These are phyloP conservation scores for Candida golubevii DNA, from an alignment of 805 yeast genomes.

Conservation along the genomic window DNA sequence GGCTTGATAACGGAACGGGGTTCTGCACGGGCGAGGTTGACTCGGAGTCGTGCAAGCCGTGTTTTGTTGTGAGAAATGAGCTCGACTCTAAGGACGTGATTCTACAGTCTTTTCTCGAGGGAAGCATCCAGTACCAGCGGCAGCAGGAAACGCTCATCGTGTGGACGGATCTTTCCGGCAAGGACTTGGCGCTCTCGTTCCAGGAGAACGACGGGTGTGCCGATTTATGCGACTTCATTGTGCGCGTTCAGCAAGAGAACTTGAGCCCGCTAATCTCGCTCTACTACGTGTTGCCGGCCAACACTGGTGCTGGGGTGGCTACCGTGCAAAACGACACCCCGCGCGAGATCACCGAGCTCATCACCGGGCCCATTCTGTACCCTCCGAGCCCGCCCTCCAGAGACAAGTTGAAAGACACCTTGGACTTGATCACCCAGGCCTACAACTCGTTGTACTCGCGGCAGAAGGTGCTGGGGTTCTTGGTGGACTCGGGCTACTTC, in stretches of 20 bases:
- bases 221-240: conserved; percentile 73
- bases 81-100: conserved; percentile 53
- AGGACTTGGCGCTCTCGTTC: conserved; percentile 83
- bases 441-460: conserved; percentile 61
- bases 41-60: conserved; percentile 39
- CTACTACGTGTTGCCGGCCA: conserved; percentile 54
- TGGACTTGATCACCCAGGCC: conserved; percentile 56
- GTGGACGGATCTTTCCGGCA: conserved; percentile 78
- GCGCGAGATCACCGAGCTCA: conserved; percentile 63
- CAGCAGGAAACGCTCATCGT: conserved; percentile 93
- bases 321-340: conserved; percentile 12
- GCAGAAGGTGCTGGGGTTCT: conserved; percentile 52
- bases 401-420: conserved; percentile 48
- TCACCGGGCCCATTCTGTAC: conserved; percentile 72
- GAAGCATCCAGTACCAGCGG: conserved; percentile 78
- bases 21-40: conserved; percentile 69
- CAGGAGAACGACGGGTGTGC: conserved; percentile 91
- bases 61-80: conserved; percentile 71
- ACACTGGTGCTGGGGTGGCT: neutral
- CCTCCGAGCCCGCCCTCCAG: conserved; percentile 52
- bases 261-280: conserved; percentile 64
- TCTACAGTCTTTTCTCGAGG: conserved; percentile 63
- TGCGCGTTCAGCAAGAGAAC: conserved; percentile 55
- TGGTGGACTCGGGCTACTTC: conserved; percentile 54
- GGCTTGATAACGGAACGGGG: conserved; percentile 94